Base-by-base conservation (phyloP, 2,329 filamentous ascomycete genomes). In the Diplodia corticola region DNA sequence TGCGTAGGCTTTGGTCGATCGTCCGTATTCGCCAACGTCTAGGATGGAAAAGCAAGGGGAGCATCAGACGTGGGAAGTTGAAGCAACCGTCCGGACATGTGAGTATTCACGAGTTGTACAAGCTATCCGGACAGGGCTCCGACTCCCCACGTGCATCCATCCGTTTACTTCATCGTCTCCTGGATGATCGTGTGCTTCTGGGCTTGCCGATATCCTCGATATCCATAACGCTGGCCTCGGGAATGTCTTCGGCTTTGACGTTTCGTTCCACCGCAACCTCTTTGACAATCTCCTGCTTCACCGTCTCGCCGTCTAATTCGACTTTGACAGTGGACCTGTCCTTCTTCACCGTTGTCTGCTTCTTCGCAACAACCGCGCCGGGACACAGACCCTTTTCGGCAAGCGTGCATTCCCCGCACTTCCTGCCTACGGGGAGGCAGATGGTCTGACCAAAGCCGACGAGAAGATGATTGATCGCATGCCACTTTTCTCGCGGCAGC, bases 401-500 rank as follows among this genome's bases (percentile, higher is more conserved):
- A 57, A 98, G 79, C 69, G 91, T 90, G 79, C 95, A 99, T 57
- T 95, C 89, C 20, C 92, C 93, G 79, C 95, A 99, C 71, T 85
- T 87, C 69, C 89, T 84, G 0, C 91, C 91, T 1, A 94, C 86
- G 0, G 93, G 92, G 69, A 92, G 80, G 75, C 93, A 97, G 24
- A 95, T 88, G 0, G 88, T 91, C 83, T 97, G 93, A 0, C 93
- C 93, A 68, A 96, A 83, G 0, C 93, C 93, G 35, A 97, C 93
- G 46, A 97, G 84, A 77, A 97, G 79, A 80, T 89, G 88, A 78
- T 97, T 97, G 76, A 97, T 96, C 78, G 96, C 92, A 77, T 91
- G 90, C 93, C 93, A 97, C 73, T 86, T 88, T 60, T 96, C 91
- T 67, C 79, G 85, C 2, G 93, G 93, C 71, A 97, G 81, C 93